phyloP scores from a whole-genome alignment of 2,329 filamentous ascomycete genomes.

The Fusarium camptoceras region DNA sequence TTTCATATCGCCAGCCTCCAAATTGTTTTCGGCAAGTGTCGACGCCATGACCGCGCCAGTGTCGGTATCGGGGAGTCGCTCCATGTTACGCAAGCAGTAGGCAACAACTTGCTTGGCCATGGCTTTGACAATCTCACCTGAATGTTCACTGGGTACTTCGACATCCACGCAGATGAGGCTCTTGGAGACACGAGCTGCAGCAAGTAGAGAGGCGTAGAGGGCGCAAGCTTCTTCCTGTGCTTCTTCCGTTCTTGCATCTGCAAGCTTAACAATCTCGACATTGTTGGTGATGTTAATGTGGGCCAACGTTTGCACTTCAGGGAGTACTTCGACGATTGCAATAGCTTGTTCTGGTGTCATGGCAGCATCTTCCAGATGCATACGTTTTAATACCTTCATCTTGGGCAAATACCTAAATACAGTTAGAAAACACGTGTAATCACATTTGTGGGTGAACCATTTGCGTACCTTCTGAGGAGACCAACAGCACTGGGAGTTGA shows the following conservation, averaged over 20 bases:
- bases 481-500: slow-evolving; percentile 78
- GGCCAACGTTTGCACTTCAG: slow-evolving; percentile 82
- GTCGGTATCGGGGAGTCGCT: slow-evolving; percentile 77
- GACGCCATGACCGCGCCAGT: slow-evolving; percentile 61
- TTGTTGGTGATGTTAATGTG: slow-evolving; percentile 92
- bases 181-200: slow-evolving; percentile 84
- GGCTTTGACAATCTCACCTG: slow-evolving; percentile 91
- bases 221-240: slow-evolving; percentile 94
- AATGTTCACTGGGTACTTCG: slow-evolving; percentile 82
- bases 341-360: slow-evolving; percentile 91
- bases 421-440: slow-evolving; percentile 13
- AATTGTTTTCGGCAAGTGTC: slow-evolving; percentile 55
- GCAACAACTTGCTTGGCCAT: slow-evolving; percentile 94
- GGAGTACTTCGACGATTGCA: slow-evolving; percentile 87
- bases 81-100: slow-evolving; percentile 92
- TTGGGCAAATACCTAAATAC: slow-evolving; percentile 76
- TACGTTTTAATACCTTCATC: slow-evolving; percentile 79
- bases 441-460: not conserved
- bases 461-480: slow-evolving; percentile 77
- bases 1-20: slow-evolving; percentile 46
- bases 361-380: slow-evolving; percentile 87
- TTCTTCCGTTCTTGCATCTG: slow-evolving; percentile 80
- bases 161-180: slow-evolving; percentile 92
- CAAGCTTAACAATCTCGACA: slow-evolving; percentile 74
- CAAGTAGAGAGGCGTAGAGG: slow-evolving; percentile 89